Evolutionary conservation across 306 rosid genomes (phyloP).

Genomic region (Clitoria ternatea): DNA sequence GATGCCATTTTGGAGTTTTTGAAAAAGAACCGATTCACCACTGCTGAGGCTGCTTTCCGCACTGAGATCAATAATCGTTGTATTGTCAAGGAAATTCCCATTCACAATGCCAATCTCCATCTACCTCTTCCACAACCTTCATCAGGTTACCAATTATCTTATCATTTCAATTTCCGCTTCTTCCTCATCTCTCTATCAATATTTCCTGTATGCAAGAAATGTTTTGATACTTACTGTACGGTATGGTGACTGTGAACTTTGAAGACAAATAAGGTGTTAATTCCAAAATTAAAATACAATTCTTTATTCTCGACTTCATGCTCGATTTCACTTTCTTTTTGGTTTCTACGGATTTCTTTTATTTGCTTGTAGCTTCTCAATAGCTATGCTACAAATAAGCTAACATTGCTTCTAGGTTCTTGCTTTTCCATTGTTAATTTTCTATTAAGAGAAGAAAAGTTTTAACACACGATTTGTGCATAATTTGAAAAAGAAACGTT

Average conservation of each 20-base stretch:
- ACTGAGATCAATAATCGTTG: conserved; percentile 64
- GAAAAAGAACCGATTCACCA: conserved; percentile 59
- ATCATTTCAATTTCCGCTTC: no score
- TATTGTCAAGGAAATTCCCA: no score
- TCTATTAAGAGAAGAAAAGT: background rate
- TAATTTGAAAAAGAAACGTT: background rate
- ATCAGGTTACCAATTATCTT: no score
- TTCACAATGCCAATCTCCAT: no score
- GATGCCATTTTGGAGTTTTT: conserved; percentile 81
- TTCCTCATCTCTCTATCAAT: no score
- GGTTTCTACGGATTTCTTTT: background rate
- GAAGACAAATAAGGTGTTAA: background rate
- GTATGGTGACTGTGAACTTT: background rate
- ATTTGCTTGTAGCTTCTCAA: background rate
- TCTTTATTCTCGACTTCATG: background rate
- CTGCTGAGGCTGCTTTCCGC: conserved; percentile 92
- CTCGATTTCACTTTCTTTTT: background rate
- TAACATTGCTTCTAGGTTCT: background rate
- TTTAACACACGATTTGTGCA: background rate
- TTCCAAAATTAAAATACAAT: background rate
- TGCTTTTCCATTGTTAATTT: background rate
- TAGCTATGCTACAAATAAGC: background rate
- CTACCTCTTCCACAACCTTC: no score
- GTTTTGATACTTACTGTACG: background rate
- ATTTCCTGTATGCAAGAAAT: no score